These are phyloP conservation scores for Trichaptum fuscoviolaceum DNA, from an alignment of 768 basidiomycete species.

Conservation along the genomic window DNA sequence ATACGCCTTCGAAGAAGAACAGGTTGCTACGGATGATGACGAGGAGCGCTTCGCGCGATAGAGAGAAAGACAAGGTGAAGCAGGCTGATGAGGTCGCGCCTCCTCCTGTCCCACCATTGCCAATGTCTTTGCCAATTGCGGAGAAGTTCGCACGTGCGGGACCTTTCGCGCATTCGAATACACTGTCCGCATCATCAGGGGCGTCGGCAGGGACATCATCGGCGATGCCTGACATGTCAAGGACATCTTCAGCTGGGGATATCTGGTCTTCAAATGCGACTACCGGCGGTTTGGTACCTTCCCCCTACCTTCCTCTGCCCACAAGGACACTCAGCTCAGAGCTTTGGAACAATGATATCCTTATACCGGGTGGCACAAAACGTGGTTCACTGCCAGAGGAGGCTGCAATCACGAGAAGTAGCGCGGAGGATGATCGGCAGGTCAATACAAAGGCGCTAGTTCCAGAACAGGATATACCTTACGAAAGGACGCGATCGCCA, in stretches of 20 bases:
- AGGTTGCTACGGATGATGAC: slow-evolving; percentile 27
- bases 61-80: background rate
- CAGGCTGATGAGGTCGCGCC: background rate
- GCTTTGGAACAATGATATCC: background rate
- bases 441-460: background rate
- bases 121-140: slow-evolving; percentile 40
- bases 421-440: background rate
- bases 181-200: background rate
- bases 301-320: background rate
- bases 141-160: slow-evolving; percentile 32
- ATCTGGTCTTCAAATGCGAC: background rate
- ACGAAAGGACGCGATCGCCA: background rate
- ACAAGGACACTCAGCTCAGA: background rate
- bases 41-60: slow-evolving; percentile 1
- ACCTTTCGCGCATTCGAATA: background rate
- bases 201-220: background rate
- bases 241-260: background rate
- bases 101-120: slow-evolving; percentile 22
- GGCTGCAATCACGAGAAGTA: background rate
- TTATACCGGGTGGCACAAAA: background rate
- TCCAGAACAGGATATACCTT: background rate
- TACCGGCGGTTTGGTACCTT: background rate
- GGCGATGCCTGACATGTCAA: background rate
- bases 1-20: slow-evolving; percentile 21
- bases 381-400: background rate